These are phyloP conservation scores for Nakazawaea ernobii DNA, from an alignment of 805 yeast species.

Conservation along the genomic window DNA sequence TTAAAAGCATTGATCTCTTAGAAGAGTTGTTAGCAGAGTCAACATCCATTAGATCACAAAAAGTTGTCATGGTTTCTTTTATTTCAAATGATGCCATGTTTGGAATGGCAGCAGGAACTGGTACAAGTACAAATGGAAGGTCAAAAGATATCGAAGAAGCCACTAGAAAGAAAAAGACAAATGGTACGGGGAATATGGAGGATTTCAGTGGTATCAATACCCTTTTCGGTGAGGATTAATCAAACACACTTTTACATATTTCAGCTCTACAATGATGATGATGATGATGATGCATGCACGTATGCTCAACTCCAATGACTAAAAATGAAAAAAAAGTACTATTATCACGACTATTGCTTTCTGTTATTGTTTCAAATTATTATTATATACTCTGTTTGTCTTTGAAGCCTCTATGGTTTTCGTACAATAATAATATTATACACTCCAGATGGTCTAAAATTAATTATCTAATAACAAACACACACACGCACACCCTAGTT, in stretches of 20 bases:
- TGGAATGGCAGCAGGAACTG: conserved; percentile 37
- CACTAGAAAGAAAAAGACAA: conserved; percentile 41
- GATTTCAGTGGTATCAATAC: conserved; percentile 60
- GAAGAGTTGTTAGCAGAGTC: conserved; percentile 59
- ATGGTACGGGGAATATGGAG: conserved; percentile 20
- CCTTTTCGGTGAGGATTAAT: conserved; percentile 42
- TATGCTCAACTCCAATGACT: too few species aligned
- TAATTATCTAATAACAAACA: too few species aligned
- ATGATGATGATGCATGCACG: too few species aligned
- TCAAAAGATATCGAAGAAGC: conserved; percentile 50
- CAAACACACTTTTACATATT: neutral
- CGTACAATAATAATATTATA: too few species aligned
- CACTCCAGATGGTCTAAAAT: too few species aligned
- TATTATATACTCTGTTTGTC: too few species aligned
- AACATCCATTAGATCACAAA: conserved; percentile 70
- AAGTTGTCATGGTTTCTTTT: conserved; percentile 73
- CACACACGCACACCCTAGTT: too few species aligned
- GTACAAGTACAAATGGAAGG: conserved; percentile 33
- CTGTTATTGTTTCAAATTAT: too few species aligned
- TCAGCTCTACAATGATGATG: neutral
- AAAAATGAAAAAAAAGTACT: too few species aligned
- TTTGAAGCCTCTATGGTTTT: too few species aligned
- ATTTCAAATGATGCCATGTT: conserved; percentile 55
- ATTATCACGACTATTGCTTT: too few species aligned
- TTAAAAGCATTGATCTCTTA: conserved; percentile 54